Conservation (phyloP, 805 yeast genomes). For the Schwanniomyces occidentalis region DNA sequence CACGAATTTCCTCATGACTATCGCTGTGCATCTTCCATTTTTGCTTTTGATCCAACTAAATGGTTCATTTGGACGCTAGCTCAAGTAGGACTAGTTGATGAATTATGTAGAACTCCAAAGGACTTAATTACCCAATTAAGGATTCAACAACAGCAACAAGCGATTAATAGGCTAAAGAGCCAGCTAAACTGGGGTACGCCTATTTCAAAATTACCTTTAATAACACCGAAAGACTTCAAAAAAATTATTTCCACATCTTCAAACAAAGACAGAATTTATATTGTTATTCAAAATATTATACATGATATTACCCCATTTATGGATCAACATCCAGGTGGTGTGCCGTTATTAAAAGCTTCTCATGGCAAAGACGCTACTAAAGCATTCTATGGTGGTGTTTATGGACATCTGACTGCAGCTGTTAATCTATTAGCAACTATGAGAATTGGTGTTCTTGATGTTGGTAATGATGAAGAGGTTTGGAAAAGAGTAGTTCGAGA, state of each 20-base stretch:
- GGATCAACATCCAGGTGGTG: conserved; percentile 93
- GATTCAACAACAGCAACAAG: conserved; percentile 71
- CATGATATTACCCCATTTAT: conserved; percentile 92
- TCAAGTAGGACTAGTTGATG: conserved; percentile 57
- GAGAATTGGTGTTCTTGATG: conserved; percentile 85
- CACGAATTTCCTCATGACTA: conserved; percentile 94
- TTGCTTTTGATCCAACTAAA: conserved; percentile 86
- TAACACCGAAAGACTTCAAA: conserved; percentile 48
- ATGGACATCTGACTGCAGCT: conserved; percentile 91
- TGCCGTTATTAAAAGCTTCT: conserved; percentile 72
- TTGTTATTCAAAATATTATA: conserved; percentile 85
- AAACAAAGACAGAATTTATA: conserved; percentile 56
- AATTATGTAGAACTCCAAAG: conserved; percentile 64
- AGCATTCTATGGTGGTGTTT: conserved; percentile 94
- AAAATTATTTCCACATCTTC: conserved; percentile 34
- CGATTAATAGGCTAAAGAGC: conserved; percentile 73
- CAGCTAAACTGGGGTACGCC: conserved; percentile 94
- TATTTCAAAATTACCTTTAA: conserved; percentile 77
- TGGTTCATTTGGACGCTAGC: conserved; percentile 59
- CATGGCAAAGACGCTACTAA: conserved; percentile 93
- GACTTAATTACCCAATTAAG: conserved; percentile 61
- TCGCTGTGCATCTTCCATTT: conserved; percentile 69
- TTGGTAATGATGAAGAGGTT: conserved; percentile 77
- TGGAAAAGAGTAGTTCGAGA: conserved; percentile 75
- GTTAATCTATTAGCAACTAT: conserved; percentile 86